Conservation (phyloP, 1,284 basidiomycete genomes). For the Austropuccinia psidii region DNA sequence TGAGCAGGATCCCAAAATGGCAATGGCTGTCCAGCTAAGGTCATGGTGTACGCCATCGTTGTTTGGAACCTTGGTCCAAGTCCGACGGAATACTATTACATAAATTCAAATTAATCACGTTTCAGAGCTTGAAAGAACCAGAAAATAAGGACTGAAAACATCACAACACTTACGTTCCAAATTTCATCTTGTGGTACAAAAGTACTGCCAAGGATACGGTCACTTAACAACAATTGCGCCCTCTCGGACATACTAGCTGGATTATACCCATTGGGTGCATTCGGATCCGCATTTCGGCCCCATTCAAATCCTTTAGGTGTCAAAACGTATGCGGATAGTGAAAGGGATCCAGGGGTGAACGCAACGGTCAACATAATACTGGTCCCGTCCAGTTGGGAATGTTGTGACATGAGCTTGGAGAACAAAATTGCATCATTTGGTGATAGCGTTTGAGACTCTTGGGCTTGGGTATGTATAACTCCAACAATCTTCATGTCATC, state of each 20-base stretch:
- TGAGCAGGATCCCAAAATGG: constrained; percentile 95
- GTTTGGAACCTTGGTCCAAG: constrained; percentile 85
- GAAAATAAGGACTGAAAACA: constrained; percentile 38
- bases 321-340: constrained; percentile 82
- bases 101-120: constrained; percentile 91
- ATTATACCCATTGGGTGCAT: constrained; percentile 64
- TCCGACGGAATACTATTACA: constrained; percentile 51
- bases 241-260: constrained; percentile 88
- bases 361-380: constrained; percentile 89
- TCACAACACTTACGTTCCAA: constrained; percentile 53
- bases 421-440: constrained; percentile 92
- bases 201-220: constrained; percentile 53
- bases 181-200: constrained; percentile 41
- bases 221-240: constrained; percentile 87
- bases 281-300: constrained; percentile 65
- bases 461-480: constrained; percentile 49
- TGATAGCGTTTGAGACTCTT: constrained; percentile 56
- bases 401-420: constrained; percentile 90
- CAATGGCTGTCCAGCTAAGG: constrained; percentile 72
- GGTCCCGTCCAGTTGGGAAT: constrained; percentile 87
- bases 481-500: constrained; percentile 51
- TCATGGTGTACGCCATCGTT: constrained; percentile 73
- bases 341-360: constrained; percentile 96
- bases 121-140: constrained; percentile 75
- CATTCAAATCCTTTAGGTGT: constrained; percentile 86